Percentiles rank a stretch among this genome's conserved stretches.
phyloP scores from a whole-genome alignment of 2,329 filamentous ascomycete genomes.

The Aureobasidium uvarum region DNA sequence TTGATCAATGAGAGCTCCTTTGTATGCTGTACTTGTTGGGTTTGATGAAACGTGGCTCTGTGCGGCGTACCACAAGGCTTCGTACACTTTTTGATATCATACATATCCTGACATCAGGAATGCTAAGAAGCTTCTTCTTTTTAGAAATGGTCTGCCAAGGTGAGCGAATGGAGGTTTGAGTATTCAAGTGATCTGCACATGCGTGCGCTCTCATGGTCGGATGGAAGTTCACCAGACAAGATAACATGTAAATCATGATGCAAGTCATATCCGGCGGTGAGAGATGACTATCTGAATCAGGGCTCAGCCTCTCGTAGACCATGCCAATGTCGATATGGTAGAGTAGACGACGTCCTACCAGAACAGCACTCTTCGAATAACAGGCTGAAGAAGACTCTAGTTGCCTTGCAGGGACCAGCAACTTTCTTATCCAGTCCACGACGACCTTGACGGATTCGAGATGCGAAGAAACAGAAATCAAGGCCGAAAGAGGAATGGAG shows the following conservation, averaged over 20 bases:
- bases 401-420: background rate
- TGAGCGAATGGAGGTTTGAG: background rate
- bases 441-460: background rate
- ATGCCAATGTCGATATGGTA: background rate
- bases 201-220: background rate
- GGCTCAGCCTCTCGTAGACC: background rate
- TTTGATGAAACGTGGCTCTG: background rate
- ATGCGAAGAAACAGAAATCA: background rate
- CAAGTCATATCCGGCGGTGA: slow-evolving; percentile 10
- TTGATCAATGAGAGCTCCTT: slow-evolving; percentile 15
- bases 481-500: slow-evolving; percentile 11
- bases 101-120: background rate
- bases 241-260: background rate
- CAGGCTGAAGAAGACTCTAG: background rate
- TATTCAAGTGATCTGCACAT: background rate
- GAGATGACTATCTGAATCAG: background rate
- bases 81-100: background rate
- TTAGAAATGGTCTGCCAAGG: background rate
- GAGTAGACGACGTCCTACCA: background rate
- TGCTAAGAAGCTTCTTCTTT: background rate
- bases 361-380: background rate
- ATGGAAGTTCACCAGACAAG: background rate
- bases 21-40: background rate
- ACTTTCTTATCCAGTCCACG: background rate
- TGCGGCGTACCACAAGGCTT: background rate